Percentiles rank a stretch among this genome's conserved stretches.
Evolutionary conservation across 2,329 filamentous ascomycete genomes (phyloP).

Genomic region (Ceratocystis colombiana): DNA sequence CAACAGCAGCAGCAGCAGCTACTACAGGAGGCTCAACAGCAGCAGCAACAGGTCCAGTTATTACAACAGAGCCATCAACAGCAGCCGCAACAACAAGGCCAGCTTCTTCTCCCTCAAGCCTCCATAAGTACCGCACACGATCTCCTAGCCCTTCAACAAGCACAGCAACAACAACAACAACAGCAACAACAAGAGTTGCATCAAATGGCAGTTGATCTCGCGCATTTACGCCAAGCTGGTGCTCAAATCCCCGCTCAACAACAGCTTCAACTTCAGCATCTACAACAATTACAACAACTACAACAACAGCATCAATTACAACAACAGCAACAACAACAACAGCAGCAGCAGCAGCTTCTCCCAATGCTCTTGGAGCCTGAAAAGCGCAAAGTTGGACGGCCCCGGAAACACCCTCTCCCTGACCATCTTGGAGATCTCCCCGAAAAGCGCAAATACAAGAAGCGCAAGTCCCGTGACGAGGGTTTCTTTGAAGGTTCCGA

Average conservation of each 20-base stretch:
- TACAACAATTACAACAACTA: constrained; percentile 13
- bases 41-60: constrained; percentile 1
- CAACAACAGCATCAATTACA: constrained; percentile 17
- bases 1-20: constrained; percentile 16
- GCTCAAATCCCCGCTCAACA: constrained; percentile 18
- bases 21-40: background rate
- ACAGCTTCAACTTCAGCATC: constrained; percentile 10
- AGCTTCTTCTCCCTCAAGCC: constrained; percentile 16
- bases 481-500: constrained; percentile 42
- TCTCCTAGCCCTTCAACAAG: constrained; percentile 19
- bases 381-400: constrained; percentile 57
- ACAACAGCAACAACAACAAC: constrained; percentile 16
- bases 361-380: constrained; percentile 31
- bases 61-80: constrained; percentile 6
- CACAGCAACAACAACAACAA: constrained; percentile 19
- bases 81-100: constrained; percentile 18
- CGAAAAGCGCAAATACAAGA: constrained; percentile 58
- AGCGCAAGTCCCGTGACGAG: constrained; percentile 48
- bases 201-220: constrained; percentile 19
- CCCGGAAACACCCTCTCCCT: constrained; percentile 52
- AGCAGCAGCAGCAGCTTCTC: constrained; percentile 9
- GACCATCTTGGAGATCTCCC: constrained; percentile 45
- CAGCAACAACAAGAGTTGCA: constrained; percentile 15
- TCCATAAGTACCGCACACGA: constrained; percentile 9
- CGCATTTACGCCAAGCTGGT: constrained; percentile 17